phyloP scores from a whole-genome alignment of 768 basidiomycete genomes.

The Mycena alexandri region DNA sequence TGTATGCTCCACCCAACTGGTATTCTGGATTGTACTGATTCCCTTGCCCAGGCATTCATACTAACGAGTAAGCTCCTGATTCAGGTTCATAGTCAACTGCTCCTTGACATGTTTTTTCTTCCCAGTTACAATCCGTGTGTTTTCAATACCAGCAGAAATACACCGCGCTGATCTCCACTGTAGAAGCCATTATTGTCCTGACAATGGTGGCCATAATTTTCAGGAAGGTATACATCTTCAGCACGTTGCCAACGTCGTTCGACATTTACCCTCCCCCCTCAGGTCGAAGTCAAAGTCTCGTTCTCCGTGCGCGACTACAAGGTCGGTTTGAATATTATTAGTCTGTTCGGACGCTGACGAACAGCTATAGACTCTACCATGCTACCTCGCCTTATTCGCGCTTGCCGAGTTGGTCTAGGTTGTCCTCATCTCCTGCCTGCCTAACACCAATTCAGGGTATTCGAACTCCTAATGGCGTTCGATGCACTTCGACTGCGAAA shows the following conservation, averaged over 20 bases:
- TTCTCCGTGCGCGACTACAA: slow-evolving; percentile 65
- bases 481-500: slow-evolving; percentile 88
- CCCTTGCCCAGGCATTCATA: slow-evolving; percentile 63
- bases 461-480: slow-evolving; percentile 83
- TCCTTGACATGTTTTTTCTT: slow-evolving; percentile 16
- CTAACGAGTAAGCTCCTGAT: slow-evolving; percentile 65
- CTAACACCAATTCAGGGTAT: slow-evolving; percentile 62
- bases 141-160: slow-evolving; percentile 1
- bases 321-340: slow-evolving; percentile 48
- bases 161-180: slow-evolving; percentile 15
- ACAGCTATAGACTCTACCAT: slow-evolving; percentile 74
- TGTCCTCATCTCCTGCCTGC: not conserved
- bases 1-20: slow-evolving; percentile 3
- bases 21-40: not conserved
- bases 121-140: slow-evolving; percentile 73
- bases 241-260: not conserved
- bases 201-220: slow-evolving; percentile 82
- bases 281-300: slow-evolving; percentile 69
- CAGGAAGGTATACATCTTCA: slow-evolving; percentile 59
- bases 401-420: slow-evolving; percentile 75
- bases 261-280: slow-evolving; percentile 13
- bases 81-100: slow-evolving; percentile 9
- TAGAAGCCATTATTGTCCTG: slow-evolving; percentile 83
- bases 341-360: slow-evolving; percentile 23
- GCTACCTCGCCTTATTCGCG: slow-evolving; percentile 87